Evolutionary conservation across 805 yeast species (phyloP), one percentile per base, ranked within the genome.

Genomic region (Barnettozyma siamensis): DNA sequence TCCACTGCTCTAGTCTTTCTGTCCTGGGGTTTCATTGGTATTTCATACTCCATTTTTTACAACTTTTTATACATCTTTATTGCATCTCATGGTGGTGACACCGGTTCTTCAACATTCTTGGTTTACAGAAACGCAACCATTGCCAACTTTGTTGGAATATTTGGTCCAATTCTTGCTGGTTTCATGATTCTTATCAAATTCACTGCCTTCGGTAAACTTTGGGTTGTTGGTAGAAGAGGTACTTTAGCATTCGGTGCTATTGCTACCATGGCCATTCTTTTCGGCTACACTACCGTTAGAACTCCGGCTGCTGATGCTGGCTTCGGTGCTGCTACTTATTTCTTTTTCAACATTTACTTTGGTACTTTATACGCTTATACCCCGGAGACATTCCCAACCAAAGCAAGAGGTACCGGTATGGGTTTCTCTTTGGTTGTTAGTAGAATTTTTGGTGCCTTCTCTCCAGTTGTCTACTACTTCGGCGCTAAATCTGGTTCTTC

Each of bases 301-400:
- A 69, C 79, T 0, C 64, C 75, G 35, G 62, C 29, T 12, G 73
- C 69, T 58, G 77, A 76, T 54, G 77, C 80, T 37, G 73, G 69
- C 6, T 65, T 70, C 38, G 63, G 67, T 28, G 59, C 73, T 11
- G 71, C 72, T 28, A 75, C 81, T 16, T 76, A 73, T 45, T 58
- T 70, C 54, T 64, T 66, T 42, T 51, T 70, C 43, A 65, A 69
- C 57, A 64, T 76, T 42, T 75, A 75, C 53, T 78, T 75, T 54
- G 82, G 79, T 5, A 72, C 75, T 18, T 59, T 80, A 17, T 80
- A 77, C 51, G 85, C 84, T 5, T 78, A 76, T 53, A 78, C 84
- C 3, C 86, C 85, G 0, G 83, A 80, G 53, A 73, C 76, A 19
- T 69, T 80, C 57, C 80, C 80, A 31, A 61, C 75, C 0, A 58